Percentiles rank a stretch among this genome's conserved stretches.
These are phyloP conservation scores for Geoglossum glabrum DNA, from an alignment of 495 filamentous ascomycete genomes.

Conservation along the genomic window DNA sequence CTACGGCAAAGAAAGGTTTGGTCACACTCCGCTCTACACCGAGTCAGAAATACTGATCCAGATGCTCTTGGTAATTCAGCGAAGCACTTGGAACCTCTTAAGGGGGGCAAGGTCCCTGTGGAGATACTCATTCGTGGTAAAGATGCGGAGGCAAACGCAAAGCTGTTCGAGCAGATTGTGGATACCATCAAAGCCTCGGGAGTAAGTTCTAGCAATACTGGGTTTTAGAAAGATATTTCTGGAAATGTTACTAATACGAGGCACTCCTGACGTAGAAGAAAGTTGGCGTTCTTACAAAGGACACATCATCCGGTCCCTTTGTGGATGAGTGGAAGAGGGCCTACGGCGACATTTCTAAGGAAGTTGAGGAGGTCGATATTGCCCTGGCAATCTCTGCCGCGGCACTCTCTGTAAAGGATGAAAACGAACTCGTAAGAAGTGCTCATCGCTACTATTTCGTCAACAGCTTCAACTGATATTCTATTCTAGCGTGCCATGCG, in stretches of 20 bases:
- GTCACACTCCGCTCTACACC: background rate
- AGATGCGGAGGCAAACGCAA: slow-evolving; percentile 70
- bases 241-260: background rate
- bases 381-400: slow-evolving; percentile 56
- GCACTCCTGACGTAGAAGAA: slow-evolving; percentile 40
- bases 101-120: slow-evolving; percentile 74
- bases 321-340: slow-evolving; percentile 87
- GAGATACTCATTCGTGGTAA: slow-evolving; percentile 82
- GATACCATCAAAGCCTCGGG: slow-evolving; percentile 75
- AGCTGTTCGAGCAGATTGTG: slow-evolving; percentile 60
- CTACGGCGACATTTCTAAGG: slow-evolving; percentile 53
- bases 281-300: slow-evolving; percentile 68
- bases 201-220: slow-evolving; percentile 30
- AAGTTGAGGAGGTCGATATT: slow-evolving; percentile 79
- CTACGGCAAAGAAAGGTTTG: slow-evolving; percentile 89
- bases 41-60: background rate
- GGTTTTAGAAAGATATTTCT: background rate
- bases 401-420: slow-evolving; percentile 89
- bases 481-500: slow-evolving; percentile 57
- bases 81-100: slow-evolving; percentile 80
- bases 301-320: slow-evolving; percentile 69
- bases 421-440: slow-evolving; percentile 53
- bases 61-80: slow-evolving; percentile 27
- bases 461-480: slow-evolving; percentile 1
- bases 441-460: slow-evolving; percentile 2